Evolutionary conservation across 768 basidiomycete species (phyloP).

Genomic region (Amanita rubescens): DNA sequence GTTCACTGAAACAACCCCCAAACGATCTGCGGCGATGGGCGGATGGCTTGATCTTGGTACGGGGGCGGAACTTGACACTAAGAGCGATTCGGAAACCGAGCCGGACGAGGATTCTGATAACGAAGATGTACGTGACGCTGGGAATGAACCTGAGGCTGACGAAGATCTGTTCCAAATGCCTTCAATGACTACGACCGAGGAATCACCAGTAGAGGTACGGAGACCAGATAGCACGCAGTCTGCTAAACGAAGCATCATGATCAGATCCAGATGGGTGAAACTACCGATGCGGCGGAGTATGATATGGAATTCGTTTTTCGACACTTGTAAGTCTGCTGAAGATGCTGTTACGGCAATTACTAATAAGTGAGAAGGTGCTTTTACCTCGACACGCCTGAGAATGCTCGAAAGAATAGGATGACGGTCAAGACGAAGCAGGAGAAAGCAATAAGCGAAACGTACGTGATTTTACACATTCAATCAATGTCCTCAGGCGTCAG

Average conservation of each 20-base stretch:
- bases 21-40: conserved; percentile 40
- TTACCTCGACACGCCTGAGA: conserved; percentile 79
- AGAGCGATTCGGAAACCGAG: conserved; percentile 38
- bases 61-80: conserved; percentile 17
- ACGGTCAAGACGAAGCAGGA: conserved; percentile 44
- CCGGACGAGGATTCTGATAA: conserved; percentile 62
- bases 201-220: background rate
- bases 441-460: conserved; percentile 49
- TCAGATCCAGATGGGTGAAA: conserved; percentile 67
- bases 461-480: background rate
- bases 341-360: conserved; percentile 1
- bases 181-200: background rate
- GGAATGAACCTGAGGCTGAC: conserved; percentile 12
- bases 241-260: background rate
- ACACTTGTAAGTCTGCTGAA: conserved; percentile 54
- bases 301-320: conserved; percentile 74
- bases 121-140: conserved; percentile 36
- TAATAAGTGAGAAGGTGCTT: conserved; percentile 57
- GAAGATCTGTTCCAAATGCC: conserved; percentile 9
- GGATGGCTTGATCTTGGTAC: conserved; percentile 50
- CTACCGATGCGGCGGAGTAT: conserved; percentile 61
- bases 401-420: conserved; percentile 64
- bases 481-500: background rate
- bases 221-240: background rate
- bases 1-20: conserved; percentile 14